A percentile compares a stretch with the other conserved stretches of the same genome.
Evolutionary conservation across 2,329 filamentous ascomycete species (phyloP).

Genomic region (Aspergillus pseudotamarii): DNA sequence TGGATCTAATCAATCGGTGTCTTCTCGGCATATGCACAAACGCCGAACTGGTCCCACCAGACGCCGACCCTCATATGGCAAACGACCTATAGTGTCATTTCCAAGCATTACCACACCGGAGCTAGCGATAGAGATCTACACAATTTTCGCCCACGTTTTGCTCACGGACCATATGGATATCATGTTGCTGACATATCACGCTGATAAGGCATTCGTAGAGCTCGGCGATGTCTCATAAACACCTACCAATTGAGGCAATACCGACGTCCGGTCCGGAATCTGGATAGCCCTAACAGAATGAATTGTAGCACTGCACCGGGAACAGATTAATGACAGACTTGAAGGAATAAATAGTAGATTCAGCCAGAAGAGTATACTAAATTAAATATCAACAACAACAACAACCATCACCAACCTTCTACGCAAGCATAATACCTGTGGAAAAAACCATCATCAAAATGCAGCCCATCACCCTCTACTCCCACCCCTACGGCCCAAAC

Average conservation of each 20-base stretch:
- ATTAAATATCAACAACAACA: background rate
- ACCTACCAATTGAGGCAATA: background rate
- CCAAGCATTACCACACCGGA: background rate
- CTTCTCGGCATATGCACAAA: background rate
- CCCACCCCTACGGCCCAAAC: constrained; percentile 19
- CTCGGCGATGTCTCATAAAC: background rate
- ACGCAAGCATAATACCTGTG: accelerated
- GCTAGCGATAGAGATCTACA: background rate
- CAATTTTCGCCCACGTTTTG: background rate
- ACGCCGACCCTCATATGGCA: background rate
- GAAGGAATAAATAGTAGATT: background rate
- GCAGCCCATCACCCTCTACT: background rate
- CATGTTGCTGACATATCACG: background rate
- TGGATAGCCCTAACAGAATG: background rate
- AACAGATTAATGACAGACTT: background rate
- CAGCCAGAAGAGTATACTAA: too few species aligned
- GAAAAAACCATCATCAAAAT: background rate
- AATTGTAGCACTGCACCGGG: background rate
- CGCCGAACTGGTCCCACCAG: background rate
- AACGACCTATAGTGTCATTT: background rate
- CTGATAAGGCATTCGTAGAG: background rate
- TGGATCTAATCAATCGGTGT: background rate
- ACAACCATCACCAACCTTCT: background rate
- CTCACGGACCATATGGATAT: background rate
- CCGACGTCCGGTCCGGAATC: too few species aligned